Conservation (phyloP, 148 eudicot species). For the Hydrangea macrophylla region DNA sequence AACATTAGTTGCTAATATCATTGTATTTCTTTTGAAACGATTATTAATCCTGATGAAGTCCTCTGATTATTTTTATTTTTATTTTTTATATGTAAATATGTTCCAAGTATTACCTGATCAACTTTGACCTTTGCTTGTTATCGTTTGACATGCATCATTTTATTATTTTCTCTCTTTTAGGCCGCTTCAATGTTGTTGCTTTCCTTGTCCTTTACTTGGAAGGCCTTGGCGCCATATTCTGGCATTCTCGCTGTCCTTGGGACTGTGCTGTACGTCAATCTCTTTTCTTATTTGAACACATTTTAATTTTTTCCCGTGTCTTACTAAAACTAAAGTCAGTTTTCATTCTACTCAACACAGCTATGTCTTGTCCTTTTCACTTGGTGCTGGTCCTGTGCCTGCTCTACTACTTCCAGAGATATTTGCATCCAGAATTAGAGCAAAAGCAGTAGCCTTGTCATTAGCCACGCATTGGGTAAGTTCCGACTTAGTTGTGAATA, state of each 20-base stretch:
- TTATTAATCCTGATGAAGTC: too few species aligned
- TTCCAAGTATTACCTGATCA: background rate
- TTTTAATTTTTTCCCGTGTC: too few species aligned
- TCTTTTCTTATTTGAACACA: too few species aligned
- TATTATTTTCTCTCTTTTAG: slow-evolving; percentile 25
- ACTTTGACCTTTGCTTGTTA: background rate
- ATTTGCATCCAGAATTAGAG: slow-evolving; percentile 95
- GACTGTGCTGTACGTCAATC: slow-evolving; percentile 79
- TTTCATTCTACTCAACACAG: slow-evolving; percentile 33
- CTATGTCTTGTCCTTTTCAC: slow-evolving; percentile 88
- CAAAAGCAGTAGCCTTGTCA: slow-evolving; percentile 97
- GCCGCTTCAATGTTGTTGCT: slow-evolving; percentile 95
- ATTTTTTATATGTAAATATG: background rate
- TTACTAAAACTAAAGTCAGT: background rate
- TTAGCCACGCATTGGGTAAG: slow-evolving; percentile 98
- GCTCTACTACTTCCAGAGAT: slow-evolving; percentile 97
- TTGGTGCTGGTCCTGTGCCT: slow-evolving; percentile 99
- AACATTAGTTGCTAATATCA: too few species aligned
- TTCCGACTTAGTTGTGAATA: too few species aligned
- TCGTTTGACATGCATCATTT: background rate
- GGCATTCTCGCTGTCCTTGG: slow-evolving; percentile 92
- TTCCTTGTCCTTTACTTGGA: slow-evolving; percentile 82
- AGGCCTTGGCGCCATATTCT: slow-evolving; percentile 78
- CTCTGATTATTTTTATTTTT: slow-evolving; percentile 1
- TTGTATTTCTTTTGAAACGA: too few species aligned